Evolutionary conservation across 495 filamentous ascomycete genomes (phyloP).

Genomic region (Podospora tetraspora): DNA sequence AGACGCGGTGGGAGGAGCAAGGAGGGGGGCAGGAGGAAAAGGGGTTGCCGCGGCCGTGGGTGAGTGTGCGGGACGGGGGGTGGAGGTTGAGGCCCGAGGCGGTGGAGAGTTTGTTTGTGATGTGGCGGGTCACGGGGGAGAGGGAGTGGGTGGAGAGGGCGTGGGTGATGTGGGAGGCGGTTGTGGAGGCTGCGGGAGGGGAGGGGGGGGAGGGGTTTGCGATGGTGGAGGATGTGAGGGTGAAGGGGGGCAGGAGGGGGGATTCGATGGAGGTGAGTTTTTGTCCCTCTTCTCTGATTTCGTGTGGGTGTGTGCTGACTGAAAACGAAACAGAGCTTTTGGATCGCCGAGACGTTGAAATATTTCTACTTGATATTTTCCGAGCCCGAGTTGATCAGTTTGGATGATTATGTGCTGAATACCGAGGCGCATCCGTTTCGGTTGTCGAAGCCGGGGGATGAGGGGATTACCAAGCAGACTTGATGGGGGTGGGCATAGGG

Average conservation of each 20-base stretch:
- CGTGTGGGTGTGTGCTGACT: background rate
- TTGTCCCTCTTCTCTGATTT: background rate
- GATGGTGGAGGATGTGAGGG: slow-evolving; percentile 48
- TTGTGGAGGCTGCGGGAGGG: slow-evolving; percentile 56
- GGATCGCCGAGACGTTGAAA: slow-evolving; percentile 48
- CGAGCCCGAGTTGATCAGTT: slow-evolving; percentile 61
- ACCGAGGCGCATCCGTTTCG: slow-evolving; percentile 79
- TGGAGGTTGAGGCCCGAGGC: slow-evolving; percentile 58
- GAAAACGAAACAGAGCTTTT: slow-evolving; percentile 43
- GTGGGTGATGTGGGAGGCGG: slow-evolving; percentile 70
- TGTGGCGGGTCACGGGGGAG: slow-evolving; percentile 71
- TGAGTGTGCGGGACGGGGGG: slow-evolving; percentile 23
- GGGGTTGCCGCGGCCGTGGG: slow-evolving; percentile 55
- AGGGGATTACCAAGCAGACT: background rate
- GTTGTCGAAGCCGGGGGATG: slow-evolving; percentile 21
- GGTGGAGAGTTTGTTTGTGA: slow-evolving; percentile 67
- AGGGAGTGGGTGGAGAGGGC: slow-evolving; percentile 59
- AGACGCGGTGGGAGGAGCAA: slow-evolving; percentile 22
- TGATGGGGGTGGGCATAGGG: background rate
- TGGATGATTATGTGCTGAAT: slow-evolving; percentile 79
- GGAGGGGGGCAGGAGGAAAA: slow-evolving; percentile 27
- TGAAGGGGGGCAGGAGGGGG: slow-evolving; percentile 21
- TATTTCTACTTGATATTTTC: slow-evolving; percentile 77
- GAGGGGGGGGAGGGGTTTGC: slow-evolving; percentile 53
- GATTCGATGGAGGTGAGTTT: slow-evolving; percentile 47